These are phyloP conservation scores for Arxiozyma telluris DNA, from an alignment of 1,139 yeast genomes.

Conservation along the genomic window DNA sequence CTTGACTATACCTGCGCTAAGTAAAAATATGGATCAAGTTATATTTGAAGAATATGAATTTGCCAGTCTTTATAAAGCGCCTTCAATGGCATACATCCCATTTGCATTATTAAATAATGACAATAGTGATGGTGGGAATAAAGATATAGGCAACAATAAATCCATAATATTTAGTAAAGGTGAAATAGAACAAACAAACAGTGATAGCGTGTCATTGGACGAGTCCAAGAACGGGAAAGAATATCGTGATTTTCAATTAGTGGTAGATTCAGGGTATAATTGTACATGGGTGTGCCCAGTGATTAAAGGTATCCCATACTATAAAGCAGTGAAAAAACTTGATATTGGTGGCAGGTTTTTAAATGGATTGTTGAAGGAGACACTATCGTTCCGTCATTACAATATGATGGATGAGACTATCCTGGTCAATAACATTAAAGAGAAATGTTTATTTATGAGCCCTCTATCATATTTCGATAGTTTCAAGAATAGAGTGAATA, in stretches of 20 bases:
- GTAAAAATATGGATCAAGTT: conserved; percentile 82
- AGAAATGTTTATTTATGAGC: conserved; percentile 68
- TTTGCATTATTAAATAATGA: conserved; percentile 12
- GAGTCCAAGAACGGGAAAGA: neutral
- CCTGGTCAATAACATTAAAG: conserved; percentile 78
- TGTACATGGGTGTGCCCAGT: conserved; percentile 86
- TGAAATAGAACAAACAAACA: conserved; percentile 8
- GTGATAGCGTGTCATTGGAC: conserved; percentile 4
- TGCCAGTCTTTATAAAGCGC: conserved; percentile 39
- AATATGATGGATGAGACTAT: conserved; percentile 89
- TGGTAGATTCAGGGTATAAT: conserved; percentile 81
- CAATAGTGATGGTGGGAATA: neutral
- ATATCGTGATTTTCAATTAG: conserved; percentile 58
- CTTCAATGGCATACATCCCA: conserved; percentile 64
- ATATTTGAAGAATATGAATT: conserved; percentile 92
- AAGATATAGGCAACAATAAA: neutral
- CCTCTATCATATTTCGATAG: conserved; percentile 50
- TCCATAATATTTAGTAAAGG: conserved; percentile 16
- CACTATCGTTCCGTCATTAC: conserved; percentile 83
- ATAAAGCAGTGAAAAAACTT: conserved; percentile 64
- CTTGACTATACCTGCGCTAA: conserved; percentile 71
- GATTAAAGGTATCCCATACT: conserved; percentile 65
- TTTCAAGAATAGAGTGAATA: conserved; percentile 36
- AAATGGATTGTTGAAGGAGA: conserved; percentile 74
- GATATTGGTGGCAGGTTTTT: conserved; percentile 76